Conservation (phyloP, 306 rosid genomes). For the barrel medic (Medicago truncatula) region DNA sequence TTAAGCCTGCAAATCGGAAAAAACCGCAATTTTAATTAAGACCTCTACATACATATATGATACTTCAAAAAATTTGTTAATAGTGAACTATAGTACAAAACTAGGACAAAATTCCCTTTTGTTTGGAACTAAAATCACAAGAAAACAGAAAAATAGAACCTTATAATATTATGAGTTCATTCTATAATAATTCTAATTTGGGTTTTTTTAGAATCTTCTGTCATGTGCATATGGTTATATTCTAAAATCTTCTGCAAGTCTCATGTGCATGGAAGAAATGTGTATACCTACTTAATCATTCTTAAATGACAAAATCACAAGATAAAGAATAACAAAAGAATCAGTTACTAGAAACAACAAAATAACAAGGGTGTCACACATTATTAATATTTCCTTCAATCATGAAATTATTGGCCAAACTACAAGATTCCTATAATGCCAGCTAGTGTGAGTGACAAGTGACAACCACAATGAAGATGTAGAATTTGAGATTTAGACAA, state of each 20-base stretch:
- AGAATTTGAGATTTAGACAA: conserved; percentile 2
- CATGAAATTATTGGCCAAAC: conserved; percentile 38
- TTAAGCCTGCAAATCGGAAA: no score
- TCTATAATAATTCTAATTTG: conserved; percentile 29
- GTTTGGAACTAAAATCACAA: not conserved
- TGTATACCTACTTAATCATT: conserved; percentile 41
- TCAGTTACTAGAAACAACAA: conserved; percentile 14
- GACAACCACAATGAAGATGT: conserved; percentile 26
- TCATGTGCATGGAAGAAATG: conserved; percentile 41
- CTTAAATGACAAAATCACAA: conserved; percentile 32
- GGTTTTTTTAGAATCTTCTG: conserved; percentile 31
- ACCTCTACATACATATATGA: no score
- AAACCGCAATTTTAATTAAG: no score
- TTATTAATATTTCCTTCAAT: conserved; percentile 40
- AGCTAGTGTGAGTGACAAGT: conserved; percentile 27
- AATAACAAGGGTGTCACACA: not conserved
- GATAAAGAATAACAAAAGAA: conserved; percentile 24
- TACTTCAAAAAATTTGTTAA: no score
- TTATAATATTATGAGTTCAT: conserved; percentile 5
- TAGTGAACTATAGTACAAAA: not conserved
- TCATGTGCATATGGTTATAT: conserved; percentile 34
- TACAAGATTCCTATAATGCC: conserved; percentile 33
- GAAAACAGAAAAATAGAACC: not conserved
- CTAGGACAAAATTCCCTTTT: not conserved
- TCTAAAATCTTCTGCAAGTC: not conserved